Evolutionary conservation across 2,329 filamentous ascomycete species (phyloP), one percentile per base, ranked within the genome.

Genomic region (Trichoderma simmonsii): DNA sequence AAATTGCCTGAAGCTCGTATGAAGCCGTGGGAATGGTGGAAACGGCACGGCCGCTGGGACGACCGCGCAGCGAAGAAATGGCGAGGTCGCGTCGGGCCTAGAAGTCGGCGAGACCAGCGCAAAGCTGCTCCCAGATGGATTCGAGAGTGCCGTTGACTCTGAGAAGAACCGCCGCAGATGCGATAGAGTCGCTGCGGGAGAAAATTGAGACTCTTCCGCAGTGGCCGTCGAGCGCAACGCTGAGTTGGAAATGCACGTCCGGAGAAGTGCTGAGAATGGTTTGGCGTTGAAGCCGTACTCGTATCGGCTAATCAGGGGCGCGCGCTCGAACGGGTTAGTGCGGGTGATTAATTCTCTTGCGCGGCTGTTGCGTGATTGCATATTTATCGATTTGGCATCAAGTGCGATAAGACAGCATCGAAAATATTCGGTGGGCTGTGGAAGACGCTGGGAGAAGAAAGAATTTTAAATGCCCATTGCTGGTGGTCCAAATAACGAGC

Each of bases 11-110:
- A 78, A 79, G 79, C 78, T 82, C 79, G 82, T 83, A 80, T 75
- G 85, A 82, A 86, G 84, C 84, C 85, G 85, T 86, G 80, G 84
- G 82, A 81, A 81, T 78, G 78, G 81, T 75, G 76, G 74, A 75
- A 77, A 76, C 76, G 79, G 80, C 82, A 82, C 83, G 80, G 81
- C 83, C 83, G 85, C 80, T 79, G 80, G 77, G 77, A 85, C 82
- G 84, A 84, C 83, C 81, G 82, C 83, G 82, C 78, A 77, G 75
- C 73, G 72, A 73, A 74, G 72, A 30, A 59, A 77, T 77, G 75
- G 76, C 73, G 75, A 73, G 66, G 70, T 77, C 75, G 75, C 75
- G 73, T 73, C 64, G 70, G 75, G 70, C 76, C 75, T 74, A 76
- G 75, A 67, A 26, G 43, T 28, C 61, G 56, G 63, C 70, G 70